Evolutionary conservation across 805 yeast genomes (phyloP).

Genomic region (Wickerhamiella musiphila): DNA sequence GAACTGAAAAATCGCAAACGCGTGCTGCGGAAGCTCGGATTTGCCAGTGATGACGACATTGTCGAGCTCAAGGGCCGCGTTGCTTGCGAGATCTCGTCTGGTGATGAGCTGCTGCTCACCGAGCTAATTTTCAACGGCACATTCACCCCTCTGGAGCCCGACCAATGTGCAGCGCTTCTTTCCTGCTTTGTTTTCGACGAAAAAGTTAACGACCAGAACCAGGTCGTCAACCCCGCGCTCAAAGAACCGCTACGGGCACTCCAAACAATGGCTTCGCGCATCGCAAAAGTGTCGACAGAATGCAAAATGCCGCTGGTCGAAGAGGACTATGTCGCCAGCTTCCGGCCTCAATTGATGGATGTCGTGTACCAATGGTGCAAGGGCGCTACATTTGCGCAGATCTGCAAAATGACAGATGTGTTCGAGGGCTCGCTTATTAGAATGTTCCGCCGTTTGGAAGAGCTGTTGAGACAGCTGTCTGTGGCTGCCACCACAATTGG

Average conservation of each 20-base stretch:
- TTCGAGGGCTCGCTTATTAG: slow-evolving; percentile 94
- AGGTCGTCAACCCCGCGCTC: slow-evolving; percentile 71
- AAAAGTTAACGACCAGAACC: slow-evolving; percentile 59
- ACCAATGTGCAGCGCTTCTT: slow-evolving; percentile 78
- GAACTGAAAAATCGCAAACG: slow-evolving; percentile 86
- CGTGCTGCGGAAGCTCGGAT: slow-evolving; percentile 80
- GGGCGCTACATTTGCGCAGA: slow-evolving; percentile 90
- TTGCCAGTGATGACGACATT: slow-evolving; percentile 71
- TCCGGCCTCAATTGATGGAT: slow-evolving; percentile 90
- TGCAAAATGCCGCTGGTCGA: slow-evolving; percentile 80
- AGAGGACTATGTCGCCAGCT: slow-evolving; percentile 80
- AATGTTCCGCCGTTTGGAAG: slow-evolving; percentile 88
- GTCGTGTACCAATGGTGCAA: slow-evolving; percentile 94
- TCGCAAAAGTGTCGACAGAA: slow-evolving; percentile 79
- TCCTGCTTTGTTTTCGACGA: slow-evolving; percentile 97
- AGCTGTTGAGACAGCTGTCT: slow-evolving; percentile 73
- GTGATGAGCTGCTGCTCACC: slow-evolving; percentile 61
- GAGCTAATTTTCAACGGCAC: slow-evolving; percentile 92
- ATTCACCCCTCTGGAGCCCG: slow-evolving; percentile 72
- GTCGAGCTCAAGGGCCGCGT: slow-evolving; percentile 95
- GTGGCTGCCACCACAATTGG: slow-evolving; percentile 92
- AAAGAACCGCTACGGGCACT: slow-evolving; percentile 81
- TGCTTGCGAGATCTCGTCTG: slow-evolving; percentile 89
- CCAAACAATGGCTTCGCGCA: slow-evolving; percentile 79
- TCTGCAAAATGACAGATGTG: slow-evolving; percentile 97